Evolutionary conservation across 805 yeast species (phyloP), one percentile per base, ranked within the genome.

Genomic region (Candida ulmi): DNA sequence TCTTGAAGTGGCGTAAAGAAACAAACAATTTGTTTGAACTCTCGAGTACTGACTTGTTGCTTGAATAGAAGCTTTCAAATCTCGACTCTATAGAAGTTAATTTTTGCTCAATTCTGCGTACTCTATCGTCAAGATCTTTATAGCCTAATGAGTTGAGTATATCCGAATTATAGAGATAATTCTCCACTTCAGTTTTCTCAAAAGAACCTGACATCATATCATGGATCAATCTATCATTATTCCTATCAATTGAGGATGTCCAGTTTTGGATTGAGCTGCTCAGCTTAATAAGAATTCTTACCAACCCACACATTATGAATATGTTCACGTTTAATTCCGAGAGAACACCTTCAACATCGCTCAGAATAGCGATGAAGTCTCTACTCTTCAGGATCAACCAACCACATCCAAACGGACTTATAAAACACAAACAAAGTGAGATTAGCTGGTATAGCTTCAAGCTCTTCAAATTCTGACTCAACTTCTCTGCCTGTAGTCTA

Each of bases 241-340:
- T 24, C 5, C 17, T n/a, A n/a, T 51, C 52, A 25, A 51, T 41
- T 1, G 42, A 35, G 2, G 54, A 47, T 4, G 48, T 51, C n/a
- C 44, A 38, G 27, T 18, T 36, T 33, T 52, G 55, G 3, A 52
- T 32, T 27, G 40, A 43, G 19, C 47, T 50, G 3, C 50, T 41
- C 1, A 47, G 18, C 25, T 47, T 50, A 5, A 60, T 44, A 3
- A 58, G 30, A 7, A 61, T 40, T 37, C 65, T 48, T 11, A 62
- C 48, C 8, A 54, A 19, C 6, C 62, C 61, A 64, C 66, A 63
- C 15, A 58, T 46, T n/a, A 57, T 52, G 40, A 64, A 66, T 9
- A 68, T 43, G 2, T 53, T 51, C 36, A 68, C 57, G 41, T 67
- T 67, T 33, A 66, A 51, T 43, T 66, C 62, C 19, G 58, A 61